A percentile compares a stretch with the other conserved stretches of the same genome.
These are phyloP conservation scores for Yamadazyma songkhlaensis DNA, from an alignment of 1,139 yeast species.

Conservation along the genomic window DNA sequence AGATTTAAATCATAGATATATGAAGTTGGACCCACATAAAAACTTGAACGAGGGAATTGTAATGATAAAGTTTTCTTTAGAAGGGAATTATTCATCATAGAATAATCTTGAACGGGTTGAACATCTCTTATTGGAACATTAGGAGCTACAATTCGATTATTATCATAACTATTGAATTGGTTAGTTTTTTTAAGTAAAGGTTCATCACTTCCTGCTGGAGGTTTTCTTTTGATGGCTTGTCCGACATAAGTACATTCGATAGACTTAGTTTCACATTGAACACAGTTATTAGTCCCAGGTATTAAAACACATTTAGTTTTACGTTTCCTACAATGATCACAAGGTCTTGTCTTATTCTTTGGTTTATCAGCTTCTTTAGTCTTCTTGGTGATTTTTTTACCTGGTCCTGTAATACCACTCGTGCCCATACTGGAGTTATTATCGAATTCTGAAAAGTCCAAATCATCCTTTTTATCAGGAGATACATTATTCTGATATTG, in stretches of 20 bases:
- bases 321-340: conserved; percentile 68
- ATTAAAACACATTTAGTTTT: conserved; percentile 63
- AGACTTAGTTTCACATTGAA: conserved; percentile 66
- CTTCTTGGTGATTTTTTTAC: neutral
- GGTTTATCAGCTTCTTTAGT: conserved; percentile 6
- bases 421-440: neutral
- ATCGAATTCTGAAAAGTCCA: neutral
- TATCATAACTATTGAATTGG: conserved; percentile 4
- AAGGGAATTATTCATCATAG: conserved; percentile 47
- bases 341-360: conserved; percentile 44
- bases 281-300: conserved; percentile 58
- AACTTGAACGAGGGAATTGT: conserved; percentile 74
- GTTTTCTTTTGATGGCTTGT: conserved; percentile 31
- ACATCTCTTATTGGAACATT: conserved; percentile 54
- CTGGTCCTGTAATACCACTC: neutral
- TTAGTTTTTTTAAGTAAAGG: conserved; percentile 16
- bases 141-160: conserved; percentile 35
- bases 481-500: conserved; percentile 32
- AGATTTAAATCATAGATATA: conserved; percentile 58
- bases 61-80: conserved; percentile 44
- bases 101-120: conserved; percentile 55
- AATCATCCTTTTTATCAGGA: conserved; percentile 9
- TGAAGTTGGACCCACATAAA: conserved; percentile 74
- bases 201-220: conserved; percentile 20
- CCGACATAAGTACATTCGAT: conserved; percentile 57